Conservation (phyloP, 2,329 filamentous ascomycete genomes). For the Chaetomium strumarium region DNA sequence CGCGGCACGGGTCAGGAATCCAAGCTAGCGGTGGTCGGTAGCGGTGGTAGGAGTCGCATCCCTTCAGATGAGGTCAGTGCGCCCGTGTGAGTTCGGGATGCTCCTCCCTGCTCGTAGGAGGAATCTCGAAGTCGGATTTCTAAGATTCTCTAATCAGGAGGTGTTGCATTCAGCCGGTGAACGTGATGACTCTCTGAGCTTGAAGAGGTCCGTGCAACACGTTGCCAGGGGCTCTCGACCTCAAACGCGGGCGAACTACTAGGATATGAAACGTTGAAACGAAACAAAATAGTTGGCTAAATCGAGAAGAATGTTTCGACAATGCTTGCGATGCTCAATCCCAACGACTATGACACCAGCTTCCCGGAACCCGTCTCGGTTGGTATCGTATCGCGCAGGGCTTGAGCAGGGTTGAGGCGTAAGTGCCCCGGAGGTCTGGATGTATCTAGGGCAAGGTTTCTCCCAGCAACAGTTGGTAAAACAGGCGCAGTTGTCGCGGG, state of each 20-base stretch:
- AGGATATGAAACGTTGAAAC: constrained; percentile 22
- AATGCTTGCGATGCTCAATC: not conserved
- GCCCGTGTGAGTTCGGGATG: not conserved
- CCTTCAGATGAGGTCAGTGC: not conserved
- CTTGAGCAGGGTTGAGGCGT: not conserved
- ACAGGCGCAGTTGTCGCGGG: not conserved
- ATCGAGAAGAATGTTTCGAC: constrained; percentile 3
- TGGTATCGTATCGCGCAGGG: not conserved
- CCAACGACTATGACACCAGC: not conserved
- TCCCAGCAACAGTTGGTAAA: not conserved
- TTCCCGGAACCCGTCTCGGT: constrained; percentile 1
- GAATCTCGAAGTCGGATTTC: no score
- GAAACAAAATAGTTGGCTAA: constrained; percentile 11
- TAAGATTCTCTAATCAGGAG: not conserved
- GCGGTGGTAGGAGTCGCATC: not conserved
- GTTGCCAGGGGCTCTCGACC: constrained; percentile 11
- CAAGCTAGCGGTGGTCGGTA: not conserved
- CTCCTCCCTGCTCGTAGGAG: not conserved
- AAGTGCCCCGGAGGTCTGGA: not conserved
- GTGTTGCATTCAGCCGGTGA: not conserved
- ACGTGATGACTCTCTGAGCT: not conserved
- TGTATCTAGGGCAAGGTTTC: not conserved
- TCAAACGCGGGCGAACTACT: constrained; percentile 12
- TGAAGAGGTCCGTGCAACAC: constrained; percentile 10
- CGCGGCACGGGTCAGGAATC: constrained; percentile 8